Percentiles rank a stretch among this genome's conserved stretches.
phyloP scores from a whole-genome alignment of 2,329 filamentous ascomycete genomes.

The Xylariaceae sp. region DNA sequence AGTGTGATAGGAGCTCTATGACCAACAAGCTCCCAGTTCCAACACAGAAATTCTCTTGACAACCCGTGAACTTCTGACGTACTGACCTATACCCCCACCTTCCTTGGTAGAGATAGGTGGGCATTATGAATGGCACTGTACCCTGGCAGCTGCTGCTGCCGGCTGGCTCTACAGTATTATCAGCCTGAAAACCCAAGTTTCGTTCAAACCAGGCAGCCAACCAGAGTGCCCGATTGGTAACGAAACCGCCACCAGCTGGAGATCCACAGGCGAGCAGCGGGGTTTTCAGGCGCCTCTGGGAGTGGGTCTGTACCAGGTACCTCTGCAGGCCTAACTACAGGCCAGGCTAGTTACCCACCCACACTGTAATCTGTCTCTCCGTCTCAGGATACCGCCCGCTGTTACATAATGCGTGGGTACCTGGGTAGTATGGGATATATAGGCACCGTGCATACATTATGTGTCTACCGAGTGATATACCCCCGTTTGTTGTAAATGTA shows the following conservation, averaged over 20 bases:
- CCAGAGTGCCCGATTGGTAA: neutral
- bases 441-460: neutral
- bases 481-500: neutral
- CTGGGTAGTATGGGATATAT: conserved; percentile 1
- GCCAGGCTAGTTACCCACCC: no score
- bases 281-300: no score
- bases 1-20: neutral
- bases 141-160: no score
- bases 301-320: no score
- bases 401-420: neutral
- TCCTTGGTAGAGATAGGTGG: neutral
- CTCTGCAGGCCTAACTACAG: no score
- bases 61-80: neutral
- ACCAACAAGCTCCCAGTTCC: neutral
- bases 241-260: neutral
- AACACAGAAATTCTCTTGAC: conserved; percentile 6
- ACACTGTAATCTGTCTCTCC: no score
- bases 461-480: neutral
- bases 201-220: no score
- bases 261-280: no score
- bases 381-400: no score
- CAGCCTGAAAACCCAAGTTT: no score
- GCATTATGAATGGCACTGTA: no score
- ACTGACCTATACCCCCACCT: neutral
- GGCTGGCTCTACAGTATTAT: no score